These are phyloP conservation scores for Irpex sp. DNA, from an alignment of 1,284 basidiomycete species.

Conservation along the genomic window DNA sequence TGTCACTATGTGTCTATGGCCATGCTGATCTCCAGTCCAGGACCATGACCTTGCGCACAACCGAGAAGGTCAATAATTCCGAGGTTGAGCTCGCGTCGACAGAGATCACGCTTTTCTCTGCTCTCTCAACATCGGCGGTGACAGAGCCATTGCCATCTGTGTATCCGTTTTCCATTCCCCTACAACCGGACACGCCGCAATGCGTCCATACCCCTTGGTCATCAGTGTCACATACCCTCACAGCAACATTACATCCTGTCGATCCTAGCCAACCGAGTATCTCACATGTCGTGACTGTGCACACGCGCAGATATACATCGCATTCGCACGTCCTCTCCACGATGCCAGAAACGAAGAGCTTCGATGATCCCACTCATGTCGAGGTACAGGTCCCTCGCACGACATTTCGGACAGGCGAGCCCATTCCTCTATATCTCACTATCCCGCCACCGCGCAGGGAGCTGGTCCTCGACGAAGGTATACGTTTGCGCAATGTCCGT, in stretches of 20 bases:
- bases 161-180: conserved; percentile 73
- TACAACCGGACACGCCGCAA: conserved; percentile 72
- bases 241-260: conserved; percentile 56
- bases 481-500: conserved; percentile 71
- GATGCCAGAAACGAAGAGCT: conserved; percentile 52
- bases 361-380: conserved; percentile 62
- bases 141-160: conserved; percentile 48
- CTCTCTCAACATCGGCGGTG: conserved; percentile 23
- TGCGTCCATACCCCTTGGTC: conserved; percentile 70
- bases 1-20: conserved; percentile 5
- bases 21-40: conserved; percentile 32
- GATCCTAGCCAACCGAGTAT: conserved; percentile 38
- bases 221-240: conserved; percentile 61
- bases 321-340: conserved; percentile 51
- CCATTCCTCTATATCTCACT: conserved; percentile 74
- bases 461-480: conserved; percentile 59
- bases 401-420: conserved; percentile 63
- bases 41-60: conserved; percentile 60
- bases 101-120: conserved; percentile 51
- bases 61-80: conserved; percentile 55
- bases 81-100: conserved; percentile 63
- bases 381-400: conserved; percentile 69
- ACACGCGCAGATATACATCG: conserved; percentile 71
- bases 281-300: conserved; percentile 57
- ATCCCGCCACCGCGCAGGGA: conserved; percentile 65